Evolutionary conservation across 148 eudicot genomes (phyloP).

Genomic region (Polygonum aviculare): DNA sequence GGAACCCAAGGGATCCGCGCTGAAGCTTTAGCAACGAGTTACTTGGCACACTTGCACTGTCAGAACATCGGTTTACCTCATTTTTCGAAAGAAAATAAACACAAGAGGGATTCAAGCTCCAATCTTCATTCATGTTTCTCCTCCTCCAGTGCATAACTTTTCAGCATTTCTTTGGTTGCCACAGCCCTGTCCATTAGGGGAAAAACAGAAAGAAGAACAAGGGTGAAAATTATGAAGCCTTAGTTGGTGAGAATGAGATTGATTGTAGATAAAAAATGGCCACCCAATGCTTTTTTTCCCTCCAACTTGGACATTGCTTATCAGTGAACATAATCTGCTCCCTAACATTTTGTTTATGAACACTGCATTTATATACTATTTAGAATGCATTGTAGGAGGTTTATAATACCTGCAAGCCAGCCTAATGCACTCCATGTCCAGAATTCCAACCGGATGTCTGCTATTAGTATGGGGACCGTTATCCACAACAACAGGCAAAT

Average conservation of each 20-base stretch:
- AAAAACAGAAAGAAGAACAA: neutral
- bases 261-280: too few species aligned
- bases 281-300: too few species aligned
- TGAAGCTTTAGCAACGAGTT: neutral
- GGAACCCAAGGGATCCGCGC: neutral
- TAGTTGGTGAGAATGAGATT: neutral
- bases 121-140: neutral
- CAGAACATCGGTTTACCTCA: neutral
- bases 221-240: neutral
- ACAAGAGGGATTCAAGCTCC: neutral
- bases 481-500: conserved; percentile 62
- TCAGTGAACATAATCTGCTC: too few species aligned
- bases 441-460: conserved; percentile 54
- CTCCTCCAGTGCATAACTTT: conserved; percentile 7
- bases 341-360: too few species aligned
- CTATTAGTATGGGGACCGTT: conserved; percentile 21
- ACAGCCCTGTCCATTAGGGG: conserved; percentile 30
- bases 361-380: too few species aligned
- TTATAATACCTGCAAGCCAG: conserved; percentile 63
- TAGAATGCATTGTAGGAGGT: neutral
- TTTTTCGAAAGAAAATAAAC: too few species aligned
- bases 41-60: neutral
- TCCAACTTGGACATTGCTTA: too few species aligned
- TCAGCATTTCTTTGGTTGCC: conserved; percentile 39
- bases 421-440: conserved; percentile 71